Conservation (phyloP, 192 early-diverging fungal species). For the Neocallimastix lanati region DNA sequence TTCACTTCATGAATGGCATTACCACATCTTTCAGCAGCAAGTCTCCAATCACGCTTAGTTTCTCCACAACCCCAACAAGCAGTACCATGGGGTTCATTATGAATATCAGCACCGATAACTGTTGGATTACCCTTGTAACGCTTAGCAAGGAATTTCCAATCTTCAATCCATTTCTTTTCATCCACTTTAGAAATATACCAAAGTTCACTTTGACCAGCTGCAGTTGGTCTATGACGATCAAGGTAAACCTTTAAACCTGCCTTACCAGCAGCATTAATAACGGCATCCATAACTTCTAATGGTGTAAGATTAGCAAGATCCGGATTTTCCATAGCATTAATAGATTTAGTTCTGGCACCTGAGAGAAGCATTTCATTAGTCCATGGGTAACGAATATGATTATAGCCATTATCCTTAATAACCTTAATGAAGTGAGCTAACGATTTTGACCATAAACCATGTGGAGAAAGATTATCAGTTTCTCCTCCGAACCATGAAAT, state of each 20-base stretch:
- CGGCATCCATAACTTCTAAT: conserved; percentile 1
- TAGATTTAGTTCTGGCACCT: not conserved
- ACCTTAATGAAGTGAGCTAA: conserved; percentile 2
- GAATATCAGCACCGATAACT: conserved; percentile 8
- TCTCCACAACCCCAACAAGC: conserved; percentile 13
- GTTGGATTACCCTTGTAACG: conserved; percentile 6
- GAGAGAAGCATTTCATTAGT: conserved; percentile 8
- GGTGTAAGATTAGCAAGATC: conserved; percentile 6
- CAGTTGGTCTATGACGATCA: conserved; percentile 6
- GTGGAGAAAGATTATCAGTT: conserved; percentile 1
- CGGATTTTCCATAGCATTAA: conserved; percentile 9
- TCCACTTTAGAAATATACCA: conserved; percentile 8
- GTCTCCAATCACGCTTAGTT: conserved; percentile 1
- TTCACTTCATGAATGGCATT: conserved; percentile 6
- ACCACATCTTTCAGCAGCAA: conserved; percentile 8
- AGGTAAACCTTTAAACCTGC: conserved; percentile 7
- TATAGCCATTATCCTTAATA: conserved; percentile 3
- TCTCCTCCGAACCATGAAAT: conserved; percentile 3
- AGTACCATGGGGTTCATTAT: conserved; percentile 8
- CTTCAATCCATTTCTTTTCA: conserved; percentile 10
- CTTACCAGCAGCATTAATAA: conserved; percentile 10
- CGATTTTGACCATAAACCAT: conserved; percentile 3
- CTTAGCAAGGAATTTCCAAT: conserved; percentile 8
- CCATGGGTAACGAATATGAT: conserved; percentile 7
- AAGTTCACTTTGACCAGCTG: conserved; percentile 4